Percentiles rank a stretch among this genome's conserved stretches.
phyloP scores from a whole-genome alignment of 441 rosid species.

The Pelargonium myrrhifolium region DNA sequence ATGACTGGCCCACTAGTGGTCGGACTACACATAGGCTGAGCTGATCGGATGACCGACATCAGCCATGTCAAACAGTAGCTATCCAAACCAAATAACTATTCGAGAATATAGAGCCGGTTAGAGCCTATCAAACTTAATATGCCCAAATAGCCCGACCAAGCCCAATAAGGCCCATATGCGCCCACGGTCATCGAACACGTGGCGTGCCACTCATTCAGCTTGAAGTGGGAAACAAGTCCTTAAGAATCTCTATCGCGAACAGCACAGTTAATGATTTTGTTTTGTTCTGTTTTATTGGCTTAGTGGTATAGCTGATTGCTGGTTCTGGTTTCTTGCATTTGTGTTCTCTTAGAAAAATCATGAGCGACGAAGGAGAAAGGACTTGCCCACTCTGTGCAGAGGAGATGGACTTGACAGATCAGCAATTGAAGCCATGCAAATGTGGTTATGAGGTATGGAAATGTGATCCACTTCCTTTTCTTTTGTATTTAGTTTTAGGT shows the following conservation, averaged over 20 bases:
- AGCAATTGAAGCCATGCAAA: conserved; percentile 90
- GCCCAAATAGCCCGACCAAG: too few species aligned
- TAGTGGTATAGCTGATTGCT: neutral
- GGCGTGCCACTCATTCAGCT: too few species aligned
- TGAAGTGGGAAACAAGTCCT: too few species aligned
- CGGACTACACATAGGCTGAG: too few species aligned
- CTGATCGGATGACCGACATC: too few species aligned
- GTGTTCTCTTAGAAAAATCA: conserved; percentile 35
- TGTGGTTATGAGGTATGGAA: conserved; percentile 76
- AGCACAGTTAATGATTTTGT: neutral
- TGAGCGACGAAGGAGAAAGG: conserved; percentile 83
- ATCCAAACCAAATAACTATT: too few species aligned
- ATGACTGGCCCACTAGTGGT: too few species aligned
- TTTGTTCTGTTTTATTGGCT: neutral
- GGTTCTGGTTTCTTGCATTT: neutral
- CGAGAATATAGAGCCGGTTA: too few species aligned
- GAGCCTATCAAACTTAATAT: too few species aligned
- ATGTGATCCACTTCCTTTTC: neutral
- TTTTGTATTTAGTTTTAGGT: neutral
- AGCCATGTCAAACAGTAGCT: too few species aligned
- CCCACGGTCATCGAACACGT: too few species aligned
- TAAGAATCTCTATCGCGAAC: neutral
- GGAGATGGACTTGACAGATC: conserved; percentile 95
- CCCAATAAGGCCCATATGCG: too few species aligned
- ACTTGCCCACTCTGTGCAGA: conserved; percentile 90